Base-by-base conservation (phyloP, 805 yeast species). In the Ascoidea tarda region DNA sequence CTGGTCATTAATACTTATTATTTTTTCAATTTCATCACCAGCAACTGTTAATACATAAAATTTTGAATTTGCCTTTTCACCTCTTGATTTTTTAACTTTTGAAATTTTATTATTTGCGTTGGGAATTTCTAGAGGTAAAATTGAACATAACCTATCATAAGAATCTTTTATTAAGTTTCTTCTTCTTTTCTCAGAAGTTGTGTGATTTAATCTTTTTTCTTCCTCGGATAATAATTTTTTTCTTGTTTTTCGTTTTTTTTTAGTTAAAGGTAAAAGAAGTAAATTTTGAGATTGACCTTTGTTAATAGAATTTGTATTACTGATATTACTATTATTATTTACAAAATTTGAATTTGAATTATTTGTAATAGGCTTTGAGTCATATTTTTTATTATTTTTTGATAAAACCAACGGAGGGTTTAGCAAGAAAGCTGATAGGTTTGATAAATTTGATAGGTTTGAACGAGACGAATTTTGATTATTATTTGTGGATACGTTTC, bases 111-210 rank as follows among this genome's bases (percentile, higher is more conserved):
- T 32, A 4, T 31, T 33, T 49, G 53, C 14, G 44, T 45, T 32
- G 50, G 56, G 46, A 12, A 53, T 58, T 6, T 54, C 52, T 2
- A 57, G 46, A 31, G 59, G 52, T 8, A 66, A 60, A 6, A 66
- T 57, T 2, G 53, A 57, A 31, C 66, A 62, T 21, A 71, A 58
- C 14, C 59, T 48, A 46, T 69, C 71, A 55, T 67, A 71, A 2
- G 74, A 67, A 12, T 59, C 61, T 52, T 66, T 69, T 31, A 71
- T 70, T 52, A 62, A 58, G 46, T 61, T 58, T 48, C 75, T 59
- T 33, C 75, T 59, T 53, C 62, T 63, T 55, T 70, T 72, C 57
- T 71, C 75, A 31, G 69, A 64, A 28, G 63, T 59, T 6, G 70
- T 65, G 57, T 71, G 75, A 51, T 66, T 63, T 38, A 57, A 50